Evolutionary conservation across 2,329 filamentous ascomycete genomes (phyloP).

Genomic region (Neofusicoccum sp.): DNA sequence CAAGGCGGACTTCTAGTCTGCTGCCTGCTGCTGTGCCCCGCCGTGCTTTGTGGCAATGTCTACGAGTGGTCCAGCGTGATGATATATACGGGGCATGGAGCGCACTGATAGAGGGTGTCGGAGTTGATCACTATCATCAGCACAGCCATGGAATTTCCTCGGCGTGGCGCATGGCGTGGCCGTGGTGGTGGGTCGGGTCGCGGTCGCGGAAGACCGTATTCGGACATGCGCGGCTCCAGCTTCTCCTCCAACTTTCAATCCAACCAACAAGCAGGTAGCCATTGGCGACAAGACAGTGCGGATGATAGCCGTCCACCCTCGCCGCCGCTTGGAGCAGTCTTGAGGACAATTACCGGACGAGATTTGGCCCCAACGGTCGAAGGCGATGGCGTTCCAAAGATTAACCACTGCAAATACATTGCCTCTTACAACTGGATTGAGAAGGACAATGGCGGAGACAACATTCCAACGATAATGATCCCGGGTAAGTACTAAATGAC

Average conservation of each 20-base stretch:
- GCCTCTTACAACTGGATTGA: slow-evolving; percentile 55
- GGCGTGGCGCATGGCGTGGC: slow-evolving; percentile 26
- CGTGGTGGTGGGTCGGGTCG: slow-evolving; percentile 22
- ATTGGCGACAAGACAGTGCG: neutral
- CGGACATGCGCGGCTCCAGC: slow-evolving; percentile 7
- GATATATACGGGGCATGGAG: neutral
- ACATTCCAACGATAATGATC: slow-evolving; percentile 42
- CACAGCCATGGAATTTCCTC: neutral
- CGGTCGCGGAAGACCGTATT: slow-evolving; percentile 22
- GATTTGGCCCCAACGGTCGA: slow-evolving; percentile 12
- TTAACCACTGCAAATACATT: slow-evolving; percentile 43
- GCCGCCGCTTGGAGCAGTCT: slow-evolving; percentile 31
- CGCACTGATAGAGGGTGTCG: too few species aligned
- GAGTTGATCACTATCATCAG: too few species aligned
- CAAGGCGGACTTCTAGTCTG: neutral
- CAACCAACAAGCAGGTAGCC: neutral
- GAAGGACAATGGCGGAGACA: slow-evolving; percentile 26
- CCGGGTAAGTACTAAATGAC: slow-evolving; percentile 39
- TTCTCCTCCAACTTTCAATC: neutral
- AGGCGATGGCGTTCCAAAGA: slow-evolving; percentile 23
- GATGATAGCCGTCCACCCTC: slow-evolving; percentile 5
- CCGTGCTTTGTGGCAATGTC: neutral
- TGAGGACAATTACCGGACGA: slow-evolving; percentile 23
- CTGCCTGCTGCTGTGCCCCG: neutral
- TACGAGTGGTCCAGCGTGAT: too few species aligned